Base-by-base conservation (phyloP, 441 rosid species). In the Adansonia grandidieri region DNA sequence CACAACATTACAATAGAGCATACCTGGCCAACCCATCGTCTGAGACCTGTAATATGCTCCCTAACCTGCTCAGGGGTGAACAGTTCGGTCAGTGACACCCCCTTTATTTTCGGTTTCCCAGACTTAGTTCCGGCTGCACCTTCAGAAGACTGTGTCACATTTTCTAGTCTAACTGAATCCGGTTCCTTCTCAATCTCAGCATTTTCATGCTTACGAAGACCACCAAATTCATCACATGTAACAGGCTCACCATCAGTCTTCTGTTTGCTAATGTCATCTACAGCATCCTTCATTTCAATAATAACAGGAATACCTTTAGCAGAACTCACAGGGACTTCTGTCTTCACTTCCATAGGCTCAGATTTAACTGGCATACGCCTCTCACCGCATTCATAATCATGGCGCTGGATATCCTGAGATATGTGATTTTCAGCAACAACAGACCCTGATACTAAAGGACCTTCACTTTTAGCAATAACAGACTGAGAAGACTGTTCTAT, bases 1-100 rank as follows among this genome's bases (percentile, higher is more conserved):
- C 40, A 50, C 8, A 71, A 47, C 17, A 22, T 20, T 67, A 28
- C 37, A 76, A 71, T 28, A 54, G n/a, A 9, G 10, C 60, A 64
- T 86, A 95, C 99, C 97, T 97, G 99, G 82, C 99, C 99, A 86
- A 97, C 99, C 99, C 99, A 97, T 86, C 84, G 99, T 81, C 99
- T 91, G 75, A 97, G 97, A 73, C 99, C 99, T 11, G 15, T 78
- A 75, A 97, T 97, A 84, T 97, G 99, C 86, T 87, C 95, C 71
- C 89, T 92, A 63, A 97, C 94, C 91, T 97, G 98, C 82, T 97
- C 99, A 17, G 99, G 99, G 63, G 99, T 95, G 87, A 97, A 97
- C 80, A 97, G 85, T 85, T 97, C 99, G 61, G 93, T 97, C 88
- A 95, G 76, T 65, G 99, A 97, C 22, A 97, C 99, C 74, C 98